phyloP scores from a whole-genome alignment of 352 stramenopile genomes.

The Globisporangium lucens region DNA sequence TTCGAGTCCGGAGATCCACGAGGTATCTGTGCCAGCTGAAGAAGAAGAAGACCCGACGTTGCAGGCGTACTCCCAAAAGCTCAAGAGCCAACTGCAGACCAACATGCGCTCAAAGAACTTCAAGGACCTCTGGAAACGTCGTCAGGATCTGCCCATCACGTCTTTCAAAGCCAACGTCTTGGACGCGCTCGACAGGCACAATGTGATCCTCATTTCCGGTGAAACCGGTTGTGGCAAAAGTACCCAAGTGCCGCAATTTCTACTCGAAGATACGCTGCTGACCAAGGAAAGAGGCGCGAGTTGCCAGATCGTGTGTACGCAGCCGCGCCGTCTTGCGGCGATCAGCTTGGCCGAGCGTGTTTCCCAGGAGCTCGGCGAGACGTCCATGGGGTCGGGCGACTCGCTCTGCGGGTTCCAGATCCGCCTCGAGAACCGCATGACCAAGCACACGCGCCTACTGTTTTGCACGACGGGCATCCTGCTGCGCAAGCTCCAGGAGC shows the following conservation, averaged over 20 bases:
- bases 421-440: conserved; percentile 89
- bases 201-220: conserved; percentile 94
- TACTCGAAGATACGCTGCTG: conserved; percentile 90
- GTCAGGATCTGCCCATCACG: conserved; percentile 75
- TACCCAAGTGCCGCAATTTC: conserved; percentile 96
- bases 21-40: neutral
- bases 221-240: conserved; percentile 95
- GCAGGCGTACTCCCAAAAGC: conserved; percentile 28
- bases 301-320: conserved; percentile 95
- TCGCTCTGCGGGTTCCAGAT: conserved; percentile 92
- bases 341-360: conserved; percentile 95
- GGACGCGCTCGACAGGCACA: conserved; percentile 56
- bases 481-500: conserved; percentile 88
- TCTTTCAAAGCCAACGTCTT: conserved; percentile 82
- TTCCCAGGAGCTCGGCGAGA: conserved; percentile 90
- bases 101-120: conserved; percentile 36
- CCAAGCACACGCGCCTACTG: conserved; percentile 81
- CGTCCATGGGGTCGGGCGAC: conserved; percentile 42
- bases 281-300: conserved; percentile 47
- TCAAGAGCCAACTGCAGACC: conserved; percentile 35
- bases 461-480: conserved; percentile 97
- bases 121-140: conserved; percentile 38
- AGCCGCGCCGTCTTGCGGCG: conserved; percentile 95
- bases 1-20: neutral
- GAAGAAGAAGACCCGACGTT: conserved; percentile 20